Conservation (phyloP, 1,284 basidiomycete species). For the Boletus mariae region DNA sequence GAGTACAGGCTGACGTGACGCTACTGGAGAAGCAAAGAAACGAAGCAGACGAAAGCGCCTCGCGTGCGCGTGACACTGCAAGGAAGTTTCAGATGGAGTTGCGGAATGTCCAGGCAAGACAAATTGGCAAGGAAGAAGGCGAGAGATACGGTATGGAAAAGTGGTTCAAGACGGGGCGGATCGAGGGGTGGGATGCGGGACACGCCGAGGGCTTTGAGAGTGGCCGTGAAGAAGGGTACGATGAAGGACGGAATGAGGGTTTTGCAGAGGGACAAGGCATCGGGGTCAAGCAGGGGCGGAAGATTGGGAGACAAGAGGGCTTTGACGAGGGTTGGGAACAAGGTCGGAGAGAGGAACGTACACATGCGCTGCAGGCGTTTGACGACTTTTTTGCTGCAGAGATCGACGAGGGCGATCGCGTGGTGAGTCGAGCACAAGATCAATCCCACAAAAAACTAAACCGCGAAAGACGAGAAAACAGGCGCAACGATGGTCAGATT, state of each 20-base stretch:
- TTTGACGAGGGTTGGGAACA: conserved; percentile 38
- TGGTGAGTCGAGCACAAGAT: conserved; percentile 23
- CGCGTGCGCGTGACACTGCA: conserved; percentile 45
- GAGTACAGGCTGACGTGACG: conserved; percentile 41
- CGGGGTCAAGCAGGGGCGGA: conserved; percentile 42
- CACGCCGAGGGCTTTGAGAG: conserved; percentile 42
- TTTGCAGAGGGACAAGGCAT: conserved; percentile 39
- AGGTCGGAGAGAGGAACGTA: conserved; percentile 43
- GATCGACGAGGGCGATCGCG: conserved; percentile 31
- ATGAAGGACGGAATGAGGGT: conserved; percentile 42
- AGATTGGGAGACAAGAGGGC: conserved; percentile 44
- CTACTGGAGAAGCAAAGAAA: conserved; percentile 43
- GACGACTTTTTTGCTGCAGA: conserved; percentile 50
- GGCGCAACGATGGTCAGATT: conserved; percentile 28
- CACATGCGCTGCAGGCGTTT: conserved; percentile 50
- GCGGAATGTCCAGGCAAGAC: conserved; percentile 45
- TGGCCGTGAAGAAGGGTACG: conserved; percentile 46
- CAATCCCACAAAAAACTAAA: conserved; percentile 2
- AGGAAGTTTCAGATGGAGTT: conserved; percentile 46
- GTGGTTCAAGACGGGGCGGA: conserved; percentile 40
- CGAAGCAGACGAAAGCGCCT: conserved; percentile 46
- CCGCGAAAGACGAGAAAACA: conserved; percentile 16
- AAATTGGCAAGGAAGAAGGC: conserved; percentile 45
- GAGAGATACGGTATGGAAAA: conserved; percentile 35
- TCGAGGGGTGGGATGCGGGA: conserved; percentile 44